A percentile compares a stretch with the other conserved stretches of the same genome.
Conservation (phyloP, 2,329 filamentous ascomycete genomes). For the Fusarium sp. region DNA sequence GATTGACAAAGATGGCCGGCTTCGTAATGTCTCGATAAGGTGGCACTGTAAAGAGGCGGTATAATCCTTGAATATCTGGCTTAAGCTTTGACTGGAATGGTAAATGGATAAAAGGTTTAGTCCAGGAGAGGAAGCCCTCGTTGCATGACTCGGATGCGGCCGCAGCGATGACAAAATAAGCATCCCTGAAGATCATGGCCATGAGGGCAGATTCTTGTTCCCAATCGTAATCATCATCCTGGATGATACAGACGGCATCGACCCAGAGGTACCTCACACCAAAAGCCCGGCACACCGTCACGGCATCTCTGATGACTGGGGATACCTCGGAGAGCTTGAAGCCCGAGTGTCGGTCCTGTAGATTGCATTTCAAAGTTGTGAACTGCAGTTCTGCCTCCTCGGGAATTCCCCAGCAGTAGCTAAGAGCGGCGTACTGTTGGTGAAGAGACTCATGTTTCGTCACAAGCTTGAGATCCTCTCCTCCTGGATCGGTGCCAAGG, state of each 20-base stretch:
- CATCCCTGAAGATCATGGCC: not conserved
- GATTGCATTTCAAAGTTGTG: not conserved
- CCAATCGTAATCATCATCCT: slow-evolving; percentile 17
- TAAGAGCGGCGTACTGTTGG: not conserved
- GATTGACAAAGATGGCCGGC: not conserved
- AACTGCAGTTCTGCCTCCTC: not conserved
- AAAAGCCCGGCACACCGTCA: not conserved
- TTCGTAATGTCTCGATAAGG: not conserved
- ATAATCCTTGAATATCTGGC: not conserved
- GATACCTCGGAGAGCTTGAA: not conserved
- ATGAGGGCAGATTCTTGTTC: not conserved
- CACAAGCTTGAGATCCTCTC: not conserved
- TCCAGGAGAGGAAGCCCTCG: slow-evolving; percentile 4
- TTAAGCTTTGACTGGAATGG: not conserved
- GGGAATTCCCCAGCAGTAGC: slow-evolving; percentile 14
- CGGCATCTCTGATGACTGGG: not conserved
- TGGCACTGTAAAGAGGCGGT: not conserved
- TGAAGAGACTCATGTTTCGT: not conserved
- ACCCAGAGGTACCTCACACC: slow-evolving; percentile 11
- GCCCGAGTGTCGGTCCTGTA: not conserved
- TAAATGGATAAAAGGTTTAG: not conserved
- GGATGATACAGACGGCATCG: slow-evolving; percentile 7
- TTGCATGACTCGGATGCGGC: not conserved
- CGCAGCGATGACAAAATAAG: not conserved
- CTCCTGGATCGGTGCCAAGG: not conserved